These are phyloP conservation scores for Pisolithus orientalis DNA, from an alignment of 768 basidiomycete species.

Conservation along the genomic window DNA sequence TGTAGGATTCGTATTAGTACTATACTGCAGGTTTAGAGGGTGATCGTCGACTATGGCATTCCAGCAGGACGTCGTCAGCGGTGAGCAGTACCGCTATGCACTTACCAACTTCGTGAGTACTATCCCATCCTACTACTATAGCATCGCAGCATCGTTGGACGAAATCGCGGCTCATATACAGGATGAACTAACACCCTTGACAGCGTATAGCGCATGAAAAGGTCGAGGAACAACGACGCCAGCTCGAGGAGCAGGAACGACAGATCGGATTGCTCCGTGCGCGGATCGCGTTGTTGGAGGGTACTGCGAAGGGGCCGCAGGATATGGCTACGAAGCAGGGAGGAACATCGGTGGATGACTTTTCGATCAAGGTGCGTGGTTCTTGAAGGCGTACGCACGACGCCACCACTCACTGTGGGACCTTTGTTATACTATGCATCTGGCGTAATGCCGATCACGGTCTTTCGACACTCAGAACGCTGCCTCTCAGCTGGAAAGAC, in stretches of 20 bases:
- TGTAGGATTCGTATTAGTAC: too few relatives aligned
- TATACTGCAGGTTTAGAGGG: too few relatives aligned
- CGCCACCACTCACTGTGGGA: background rate
- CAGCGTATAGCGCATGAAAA: conserved; percentile 86
- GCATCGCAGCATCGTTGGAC: background rate
- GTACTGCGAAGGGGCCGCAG: conserved; percentile 38
- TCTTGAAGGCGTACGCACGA: background rate
- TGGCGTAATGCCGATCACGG: too few relatives aligned
- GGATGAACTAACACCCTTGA: background rate
- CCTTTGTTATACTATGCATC: too few relatives aligned
- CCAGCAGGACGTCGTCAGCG: conserved; percentile 30
- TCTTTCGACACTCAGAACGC: conserved; percentile 46
- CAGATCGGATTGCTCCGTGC: conserved; percentile 70
- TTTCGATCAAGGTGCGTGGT: conserved; percentile 70
- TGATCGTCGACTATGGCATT: conserved; percentile 10
- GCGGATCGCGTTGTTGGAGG: conserved; percentile 71
- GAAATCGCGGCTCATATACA: background rate
- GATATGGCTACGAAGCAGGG: conserved; percentile 29
- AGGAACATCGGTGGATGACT: conserved; percentile 74
- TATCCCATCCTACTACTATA: background rate
- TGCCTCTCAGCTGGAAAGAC: conserved; percentile 74
- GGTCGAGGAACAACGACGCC: conserved; percentile 73
- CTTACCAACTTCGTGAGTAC: conserved; percentile 70
- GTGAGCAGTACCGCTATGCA: conserved; percentile 77
- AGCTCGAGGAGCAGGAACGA: conserved; percentile 78